These are phyloP conservation scores for Dactylellina haptotyla DNA, from an alignment of 2,329 filamentous ascomycete genomes.

Conservation along the genomic window DNA sequence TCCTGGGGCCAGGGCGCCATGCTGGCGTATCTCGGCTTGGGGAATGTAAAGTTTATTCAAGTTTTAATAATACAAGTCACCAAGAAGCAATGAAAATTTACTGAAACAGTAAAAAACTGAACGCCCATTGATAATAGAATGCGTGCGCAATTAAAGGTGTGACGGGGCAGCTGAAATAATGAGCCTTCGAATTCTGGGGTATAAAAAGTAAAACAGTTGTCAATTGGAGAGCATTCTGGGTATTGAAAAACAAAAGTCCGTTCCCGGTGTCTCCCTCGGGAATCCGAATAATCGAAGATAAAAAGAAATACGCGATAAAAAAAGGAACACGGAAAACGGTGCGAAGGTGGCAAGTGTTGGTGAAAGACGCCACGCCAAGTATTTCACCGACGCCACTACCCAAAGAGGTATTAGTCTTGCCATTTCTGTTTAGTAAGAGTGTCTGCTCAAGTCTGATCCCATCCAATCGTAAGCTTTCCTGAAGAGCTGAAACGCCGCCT, in stretches of 20 bases:
- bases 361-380: constrained; percentile 3
- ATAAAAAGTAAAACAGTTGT: constrained; percentile 5
- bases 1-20: background rate
- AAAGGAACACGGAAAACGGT: constrained; percentile 39
- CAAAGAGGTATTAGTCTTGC: constrained; percentile 11
- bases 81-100: background rate
- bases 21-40: background rate
- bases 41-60: background rate
- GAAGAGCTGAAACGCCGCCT: background rate
- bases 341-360: background rate
- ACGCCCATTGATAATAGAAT: background rate
- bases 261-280: constrained; percentile 21
- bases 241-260: constrained; percentile 20
- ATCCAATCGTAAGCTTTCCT: constrained; percentile 44
- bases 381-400: background rate
- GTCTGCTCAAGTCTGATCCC: constrained; percentile 1
- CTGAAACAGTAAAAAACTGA: background rate
- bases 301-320: constrained; percentile 14
- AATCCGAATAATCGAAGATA: constrained; percentile 36
- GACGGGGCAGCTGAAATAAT: constrained; percentile 2
- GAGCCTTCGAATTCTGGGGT: background rate
- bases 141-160: constrained; percentile 4
- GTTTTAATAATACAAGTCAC: background rate
- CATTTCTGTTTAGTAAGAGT: constrained; percentile 21
- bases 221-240: constrained; percentile 10